A percentile compares a stretch with the other conserved stretches of the same genome.
These are phyloP conservation scores for Kodamaea derodonti DNA, from an alignment of 1,139 yeast genomes.

Conservation along the genomic window DNA sequence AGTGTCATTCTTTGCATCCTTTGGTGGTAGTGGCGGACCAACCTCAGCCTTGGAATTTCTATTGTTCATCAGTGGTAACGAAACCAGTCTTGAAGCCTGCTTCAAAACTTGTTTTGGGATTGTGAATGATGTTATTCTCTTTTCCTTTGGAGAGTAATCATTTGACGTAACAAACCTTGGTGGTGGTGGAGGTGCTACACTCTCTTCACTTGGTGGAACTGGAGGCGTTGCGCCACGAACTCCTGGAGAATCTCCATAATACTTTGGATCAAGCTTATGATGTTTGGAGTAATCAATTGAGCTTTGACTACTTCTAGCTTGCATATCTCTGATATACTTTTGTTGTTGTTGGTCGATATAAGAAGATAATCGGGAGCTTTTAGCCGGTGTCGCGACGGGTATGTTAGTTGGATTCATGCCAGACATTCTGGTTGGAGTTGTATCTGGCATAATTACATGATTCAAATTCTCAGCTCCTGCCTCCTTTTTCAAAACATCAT, in stretches of 20 bases:
- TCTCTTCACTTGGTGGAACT: slow-evolving; percentile 18
- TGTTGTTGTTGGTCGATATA: slow-evolving; percentile 31
- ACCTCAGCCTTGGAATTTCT: background rate
- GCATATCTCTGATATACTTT: slow-evolving; percentile 13
- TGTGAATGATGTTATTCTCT: background rate
- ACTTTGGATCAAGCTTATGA: slow-evolving; percentile 11
- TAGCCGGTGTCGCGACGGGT: slow-evolving; percentile 6
- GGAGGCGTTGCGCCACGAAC: slow-evolving; percentile 2
- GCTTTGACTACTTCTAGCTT: slow-evolving; percentile 11
- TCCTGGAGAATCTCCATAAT: slow-evolving; percentile 7
- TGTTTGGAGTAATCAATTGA: slow-evolving; percentile 16
- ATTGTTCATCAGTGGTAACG: background rate
- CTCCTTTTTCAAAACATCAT: slow-evolving; percentile 23
- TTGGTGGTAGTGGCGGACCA: background rate
- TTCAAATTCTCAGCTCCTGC: slow-evolving; percentile 28
- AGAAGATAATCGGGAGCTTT: slow-evolving; percentile 22
- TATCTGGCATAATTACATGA: slow-evolving; percentile 5
- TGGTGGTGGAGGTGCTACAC: slow-evolving; percentile 28
- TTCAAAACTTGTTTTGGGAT: background rate
- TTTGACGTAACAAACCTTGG: slow-evolving; percentile 18
- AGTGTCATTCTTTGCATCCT: background rate
- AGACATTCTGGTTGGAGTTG: slow-evolving; percentile 9
- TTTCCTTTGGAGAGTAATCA: no score
- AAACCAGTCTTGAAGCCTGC: background rate
- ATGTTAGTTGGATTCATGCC: slow-evolving; percentile 3